Percentiles rank a stretch among this genome's conserved stretches.
phyloP scores from a whole-genome alignment of 345 rosid species.

The Syzygium grande region DNA sequence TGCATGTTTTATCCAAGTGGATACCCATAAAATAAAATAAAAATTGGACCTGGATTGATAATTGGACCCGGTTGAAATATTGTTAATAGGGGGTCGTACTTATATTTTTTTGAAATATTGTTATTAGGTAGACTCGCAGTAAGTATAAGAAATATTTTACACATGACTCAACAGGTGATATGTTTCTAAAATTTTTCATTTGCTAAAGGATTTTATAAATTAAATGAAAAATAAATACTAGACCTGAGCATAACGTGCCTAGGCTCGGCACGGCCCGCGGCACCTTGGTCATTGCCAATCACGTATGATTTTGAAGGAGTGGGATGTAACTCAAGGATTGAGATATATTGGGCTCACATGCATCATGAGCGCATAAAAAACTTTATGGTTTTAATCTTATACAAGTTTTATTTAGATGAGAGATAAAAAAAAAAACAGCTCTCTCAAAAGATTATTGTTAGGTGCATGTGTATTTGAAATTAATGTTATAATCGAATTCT shows the following conservation, averaged over 20 bases:
- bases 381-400: neutral
- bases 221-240: neutral
- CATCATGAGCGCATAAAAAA: neutral
- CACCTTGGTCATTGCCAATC: neutral
- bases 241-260: neutral
- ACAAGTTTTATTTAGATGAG: neutral
- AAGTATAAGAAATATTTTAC: neutral
- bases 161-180: neutral
- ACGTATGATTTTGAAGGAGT: neutral
- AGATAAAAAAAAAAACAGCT: neutral
- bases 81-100: neutral
- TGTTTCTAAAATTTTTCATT: neutral
- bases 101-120: neutral
- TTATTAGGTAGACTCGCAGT: neutral
- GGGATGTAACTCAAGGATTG: neutral
- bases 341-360: neutral
- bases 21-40: too few relatives aligned
- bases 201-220: neutral
- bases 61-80: neutral
- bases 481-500: neutral
- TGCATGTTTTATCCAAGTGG: neutral
- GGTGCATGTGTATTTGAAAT: neutral
- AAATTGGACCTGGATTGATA: neutral
- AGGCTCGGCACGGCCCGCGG: neutral
- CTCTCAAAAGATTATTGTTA: neutral